A percentile compares a stretch with the other conserved stretches of the same genome.
These are phyloP conservation scores for Penicillium sclerotigenum DNA, from an alignment of 2,329 filamentous ascomycete genomes.

Conservation along the genomic window DNA sequence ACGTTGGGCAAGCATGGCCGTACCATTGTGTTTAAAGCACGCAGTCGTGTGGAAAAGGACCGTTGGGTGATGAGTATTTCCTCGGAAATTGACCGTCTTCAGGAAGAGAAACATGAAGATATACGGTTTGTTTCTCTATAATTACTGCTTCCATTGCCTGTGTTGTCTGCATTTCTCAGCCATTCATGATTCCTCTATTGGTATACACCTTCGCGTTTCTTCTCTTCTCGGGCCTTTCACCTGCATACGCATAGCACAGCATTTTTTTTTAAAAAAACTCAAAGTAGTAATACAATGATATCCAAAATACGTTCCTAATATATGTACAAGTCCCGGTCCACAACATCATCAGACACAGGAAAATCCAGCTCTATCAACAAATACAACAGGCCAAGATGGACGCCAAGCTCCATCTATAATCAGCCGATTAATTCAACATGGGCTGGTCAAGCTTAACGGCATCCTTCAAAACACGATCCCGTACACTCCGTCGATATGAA, in stretches of 20 bases:
- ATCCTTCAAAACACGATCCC: constrained; percentile 37
- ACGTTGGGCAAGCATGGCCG: constrained; percentile 59
- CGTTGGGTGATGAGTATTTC: constrained; percentile 65
- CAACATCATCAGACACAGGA: not conserved
- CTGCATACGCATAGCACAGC: not conserved
- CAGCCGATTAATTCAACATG: constrained; percentile 15
- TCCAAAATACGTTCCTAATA: constrained; percentile 2
- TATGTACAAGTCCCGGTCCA: constrained; percentile 10
- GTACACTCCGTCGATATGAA: constrained; percentile 34
- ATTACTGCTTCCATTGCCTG: not conserved
- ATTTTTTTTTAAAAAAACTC: not conserved
- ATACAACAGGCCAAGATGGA: not conserved
- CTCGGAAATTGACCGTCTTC: constrained; percentile 63
- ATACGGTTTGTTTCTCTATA: constrained; percentile 43
- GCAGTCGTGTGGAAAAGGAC: constrained; percentile 63
- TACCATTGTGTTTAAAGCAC: constrained; percentile 63
- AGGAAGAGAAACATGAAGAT: constrained; percentile 48
- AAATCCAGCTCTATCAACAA: constrained; percentile 6
- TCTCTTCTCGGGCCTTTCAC: not conserved
- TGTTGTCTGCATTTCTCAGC: constrained; percentile 2
- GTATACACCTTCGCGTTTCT: not conserved
- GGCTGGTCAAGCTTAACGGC: constrained; percentile 37
- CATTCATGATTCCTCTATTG: constrained; percentile 1
- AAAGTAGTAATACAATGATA: constrained; percentile 20
- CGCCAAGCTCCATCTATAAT: not conserved